Percentiles rank a stretch among this genome's conserved stretches.
Conservation (phyloP, 805 yeast genomes). For the Saccharomyces jurei region DNA sequence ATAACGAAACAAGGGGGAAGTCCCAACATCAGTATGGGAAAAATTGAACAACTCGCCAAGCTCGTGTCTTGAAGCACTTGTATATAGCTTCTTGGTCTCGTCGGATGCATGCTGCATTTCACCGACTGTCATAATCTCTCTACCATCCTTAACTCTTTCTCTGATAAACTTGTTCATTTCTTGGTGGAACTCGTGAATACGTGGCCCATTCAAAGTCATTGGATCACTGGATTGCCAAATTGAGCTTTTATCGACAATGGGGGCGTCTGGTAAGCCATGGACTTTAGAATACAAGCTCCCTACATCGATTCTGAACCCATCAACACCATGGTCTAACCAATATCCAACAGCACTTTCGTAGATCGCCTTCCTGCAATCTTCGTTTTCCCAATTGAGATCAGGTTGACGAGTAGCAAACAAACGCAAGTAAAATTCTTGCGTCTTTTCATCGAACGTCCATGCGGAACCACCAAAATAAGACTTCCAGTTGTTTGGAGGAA, state of each 20-base stretch:
- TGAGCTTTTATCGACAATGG: constrained; percentile 35
- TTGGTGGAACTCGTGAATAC: constrained; percentile 51
- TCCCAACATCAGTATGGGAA: constrained; percentile 2
- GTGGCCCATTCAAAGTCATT: constrained; percentile 40
- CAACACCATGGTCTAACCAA: constrained; percentile 51
- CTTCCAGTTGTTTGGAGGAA: constrained; percentile 51
- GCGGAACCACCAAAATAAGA: constrained; percentile 48
- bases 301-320: constrained; percentile 29
- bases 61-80: constrained; percentile 3
- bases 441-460: constrained; percentile 47
- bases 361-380: constrained; percentile 26
- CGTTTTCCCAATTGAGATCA: constrained; percentile 55
- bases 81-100: not conserved
- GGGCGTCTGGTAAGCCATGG: constrained; percentile 41
- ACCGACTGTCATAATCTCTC: constrained; percentile 2
- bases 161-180: constrained; percentile 40
- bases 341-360: constrained; percentile 41
- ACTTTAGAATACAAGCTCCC: constrained; percentile 47
- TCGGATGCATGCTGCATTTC: not conserved
- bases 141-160: constrained; percentile 22
- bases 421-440: constrained; percentile 48
- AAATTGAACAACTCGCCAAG: constrained; percentile 1
- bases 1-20: not conserved
- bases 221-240: constrained; percentile 35
- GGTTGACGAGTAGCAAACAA: constrained; percentile 49